phyloP scores from a whole-genome alignment of 1,139 yeast genomes.

The Lodderomyces metapsilosis region DNA sequence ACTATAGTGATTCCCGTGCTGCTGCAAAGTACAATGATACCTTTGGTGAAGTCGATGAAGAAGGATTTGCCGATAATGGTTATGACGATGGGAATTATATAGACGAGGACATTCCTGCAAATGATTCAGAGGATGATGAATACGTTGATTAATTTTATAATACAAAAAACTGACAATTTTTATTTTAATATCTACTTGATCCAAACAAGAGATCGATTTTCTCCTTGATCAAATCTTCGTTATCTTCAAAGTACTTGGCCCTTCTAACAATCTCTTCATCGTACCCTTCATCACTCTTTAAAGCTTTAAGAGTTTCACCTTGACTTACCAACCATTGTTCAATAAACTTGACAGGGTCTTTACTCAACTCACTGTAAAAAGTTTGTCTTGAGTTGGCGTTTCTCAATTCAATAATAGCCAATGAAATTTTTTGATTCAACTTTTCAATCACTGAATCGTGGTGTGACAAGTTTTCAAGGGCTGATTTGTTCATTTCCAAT shows the following conservation, averaged over 20 bases:
- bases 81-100: conserved; percentile 23
- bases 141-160: conserved; percentile 9
- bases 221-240: conserved; percentile 62
- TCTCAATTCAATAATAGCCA: conserved; percentile 66
- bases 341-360: conserved; percentile 76
- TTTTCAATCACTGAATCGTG: conserved; percentile 53
- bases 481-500: conserved; percentile 37
- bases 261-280: conserved; percentile 88
- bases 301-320: conserved; percentile 69
- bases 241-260: conserved; percentile 77
- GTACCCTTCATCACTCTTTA: conserved; percentile 84
- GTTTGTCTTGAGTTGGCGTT: conserved; percentile 46
- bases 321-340: conserved; percentile 73
- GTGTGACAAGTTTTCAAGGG: conserved; percentile 38
- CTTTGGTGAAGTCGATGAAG: conserved; percentile 16
- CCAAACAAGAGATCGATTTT: conserved; percentile 71
- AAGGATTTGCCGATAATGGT: conserved; percentile 15
- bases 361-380: conserved; percentile 71
- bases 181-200: conserved; percentile 21
- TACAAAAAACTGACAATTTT: background rate
- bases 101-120: conserved; percentile 9
- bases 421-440: conserved; percentile 58
- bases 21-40: conserved; percentile 14
- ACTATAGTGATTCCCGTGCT: conserved; percentile 18
- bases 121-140: conserved; percentile 17